Conservation (phyloP, 2,329 filamentous ascomycete species). For the Passalora sequoiae region DNA sequence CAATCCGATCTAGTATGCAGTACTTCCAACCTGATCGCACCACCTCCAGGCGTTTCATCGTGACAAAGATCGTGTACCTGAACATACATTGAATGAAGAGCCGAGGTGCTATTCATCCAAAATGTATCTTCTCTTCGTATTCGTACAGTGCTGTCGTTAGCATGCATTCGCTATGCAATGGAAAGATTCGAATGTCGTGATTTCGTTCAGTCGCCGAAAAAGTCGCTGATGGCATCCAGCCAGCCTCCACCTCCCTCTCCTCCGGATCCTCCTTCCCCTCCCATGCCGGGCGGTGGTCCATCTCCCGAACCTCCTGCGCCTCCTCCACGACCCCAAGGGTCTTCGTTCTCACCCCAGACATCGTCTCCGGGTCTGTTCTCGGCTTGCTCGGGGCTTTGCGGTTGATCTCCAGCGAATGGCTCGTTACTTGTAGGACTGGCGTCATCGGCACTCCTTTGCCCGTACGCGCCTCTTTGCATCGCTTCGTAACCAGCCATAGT, state of each 20-base stretch:
- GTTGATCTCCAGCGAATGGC: conserved; percentile 20
- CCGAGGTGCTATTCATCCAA: too few relatives aligned
- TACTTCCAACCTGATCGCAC: too few relatives aligned
- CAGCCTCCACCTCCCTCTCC: conserved; percentile 16
- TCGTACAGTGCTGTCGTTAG: too few relatives aligned
- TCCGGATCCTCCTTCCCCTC: conserved; percentile 15
- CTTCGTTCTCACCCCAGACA: conserved; percentile 27
- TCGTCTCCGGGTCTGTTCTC: conserved; percentile 19
- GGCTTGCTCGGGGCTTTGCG: conserved; percentile 12
- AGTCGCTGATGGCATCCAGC: conserved; percentile 17
- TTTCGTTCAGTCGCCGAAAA: conserved; percentile 15
- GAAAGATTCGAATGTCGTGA: too few relatives aligned
- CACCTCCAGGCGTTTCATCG: too few relatives aligned
- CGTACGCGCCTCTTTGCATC: conserved; percentile 50
- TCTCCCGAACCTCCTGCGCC: conserved; percentile 26
- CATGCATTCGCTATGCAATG: too few relatives aligned
- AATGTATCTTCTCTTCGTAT: too few relatives aligned
- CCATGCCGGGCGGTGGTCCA: conserved; percentile 30
- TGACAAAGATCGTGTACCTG: too few relatives aligned
- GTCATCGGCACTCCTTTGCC: conserved; percentile 27
- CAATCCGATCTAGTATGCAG: too few relatives aligned
- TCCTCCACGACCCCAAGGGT: conserved; percentile 31
- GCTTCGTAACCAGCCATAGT: conserved; percentile 60
- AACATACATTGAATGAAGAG: too few relatives aligned
- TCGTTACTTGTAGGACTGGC: conserved; percentile 31